phyloP scores from a whole-genome alignment of 2,329 filamentous ascomycete genomes.

The Phialemonium atrogriseum region DNA sequence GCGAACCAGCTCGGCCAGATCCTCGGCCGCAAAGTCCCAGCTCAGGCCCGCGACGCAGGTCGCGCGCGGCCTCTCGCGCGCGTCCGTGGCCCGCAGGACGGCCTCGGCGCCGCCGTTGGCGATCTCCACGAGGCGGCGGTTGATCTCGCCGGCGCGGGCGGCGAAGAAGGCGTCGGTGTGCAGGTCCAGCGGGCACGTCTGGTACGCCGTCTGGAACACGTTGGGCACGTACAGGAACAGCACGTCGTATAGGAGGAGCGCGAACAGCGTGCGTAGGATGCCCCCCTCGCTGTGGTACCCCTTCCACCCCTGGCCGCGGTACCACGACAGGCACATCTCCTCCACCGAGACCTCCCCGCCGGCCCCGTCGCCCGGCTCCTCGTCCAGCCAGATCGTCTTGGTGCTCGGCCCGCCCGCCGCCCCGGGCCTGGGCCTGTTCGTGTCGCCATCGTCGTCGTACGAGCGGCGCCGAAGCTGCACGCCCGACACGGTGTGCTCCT shows the following conservation, averaged over 20 bases:
- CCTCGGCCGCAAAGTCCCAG: conserved; percentile 76
- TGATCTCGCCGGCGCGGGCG: conserved; percentile 79
- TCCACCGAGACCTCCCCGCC: conserved; percentile 75
- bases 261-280: conserved; percentile 84
- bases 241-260: conserved; percentile 87
- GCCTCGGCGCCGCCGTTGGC: conserved; percentile 67
- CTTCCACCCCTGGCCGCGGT: conserved; percentile 79
- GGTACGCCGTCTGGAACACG: conserved; percentile 92
- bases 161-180: conserved; percentile 91
- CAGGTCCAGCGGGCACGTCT: conserved; percentile 87
- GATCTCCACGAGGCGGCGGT: conserved; percentile 76
- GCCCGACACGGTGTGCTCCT: conserved; percentile 68
- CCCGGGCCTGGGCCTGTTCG: conserved; percentile 22
- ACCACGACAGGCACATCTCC: conserved; percentile 85
- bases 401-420: conserved; percentile 38
- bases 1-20: conserved; percentile 68
- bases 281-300: conserved; percentile 91
- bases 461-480: conserved; percentile 59
- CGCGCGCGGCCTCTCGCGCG: conserved; percentile 55
- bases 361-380: conserved; percentile 35
- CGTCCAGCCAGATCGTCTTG: conserved; percentile 86
- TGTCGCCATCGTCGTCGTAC: conserved; percentile 13
- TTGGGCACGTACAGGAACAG: conserved; percentile 91
- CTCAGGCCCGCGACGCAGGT: conserved; percentile 89
- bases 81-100: conserved; percentile 62